These are phyloP conservation scores for Neonectria punicea DNA, from an alignment of 2,329 filamentous ascomycete genomes.

Conservation along the genomic window DNA sequence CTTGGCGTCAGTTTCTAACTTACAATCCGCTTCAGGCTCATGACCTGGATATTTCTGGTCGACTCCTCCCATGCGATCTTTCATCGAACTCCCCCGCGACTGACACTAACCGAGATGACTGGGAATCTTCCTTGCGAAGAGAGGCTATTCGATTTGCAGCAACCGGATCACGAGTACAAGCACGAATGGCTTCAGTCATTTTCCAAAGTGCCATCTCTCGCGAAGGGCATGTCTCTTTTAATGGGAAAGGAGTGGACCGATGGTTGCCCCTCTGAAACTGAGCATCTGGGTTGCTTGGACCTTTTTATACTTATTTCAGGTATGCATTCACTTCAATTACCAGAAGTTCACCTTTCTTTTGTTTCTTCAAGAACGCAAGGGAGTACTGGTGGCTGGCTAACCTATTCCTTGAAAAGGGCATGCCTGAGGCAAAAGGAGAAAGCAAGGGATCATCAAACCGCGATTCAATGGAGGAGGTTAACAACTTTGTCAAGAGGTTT, in stretches of 20 bases:
- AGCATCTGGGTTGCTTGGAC: not conserved
- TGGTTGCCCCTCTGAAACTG: not conserved
- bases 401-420: not conserved
- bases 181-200: not conserved
- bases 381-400: constrained; percentile 13
- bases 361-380: constrained; percentile 6
- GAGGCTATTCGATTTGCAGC: not conserved
- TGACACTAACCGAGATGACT: not conserved
- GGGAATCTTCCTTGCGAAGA: not conserved
- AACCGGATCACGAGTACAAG: not conserved
- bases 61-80: constrained; percentile 8
- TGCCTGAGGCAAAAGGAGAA: not conserved
- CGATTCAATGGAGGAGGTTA: not conserved
- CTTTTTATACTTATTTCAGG: not conserved
- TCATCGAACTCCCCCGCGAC: not conserved
- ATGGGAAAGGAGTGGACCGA: not conserved
- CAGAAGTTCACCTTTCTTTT: too few species aligned
- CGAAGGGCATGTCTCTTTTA: not conserved
- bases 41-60: constrained; percentile 11
- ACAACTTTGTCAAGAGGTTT: not conserved
- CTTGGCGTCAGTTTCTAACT: not conserved
- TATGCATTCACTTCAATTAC: not conserved
- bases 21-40: not conserved
- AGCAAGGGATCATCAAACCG: not conserved
- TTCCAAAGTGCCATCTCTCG: not conserved